Percentiles rank a stretch among this genome's conserved stretches.
phyloP scores from a whole-genome alignment of 768 basidiomycete species.

The Pleurotus sapidus region DNA sequence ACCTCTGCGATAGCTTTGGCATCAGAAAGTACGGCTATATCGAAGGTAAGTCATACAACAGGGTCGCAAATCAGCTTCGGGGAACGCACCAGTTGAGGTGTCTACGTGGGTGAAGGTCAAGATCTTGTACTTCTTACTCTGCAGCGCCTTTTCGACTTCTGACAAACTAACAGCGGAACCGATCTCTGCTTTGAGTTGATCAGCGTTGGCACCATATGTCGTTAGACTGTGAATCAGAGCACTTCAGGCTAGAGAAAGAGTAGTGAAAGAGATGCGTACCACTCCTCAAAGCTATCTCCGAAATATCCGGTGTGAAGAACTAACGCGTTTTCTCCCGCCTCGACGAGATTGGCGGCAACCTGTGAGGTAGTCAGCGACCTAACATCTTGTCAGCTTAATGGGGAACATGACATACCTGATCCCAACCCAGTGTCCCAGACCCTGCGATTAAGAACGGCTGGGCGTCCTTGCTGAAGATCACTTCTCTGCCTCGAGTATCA shows the following conservation, averaged over 20 bases:
- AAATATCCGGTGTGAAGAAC: constrained; percentile 94
- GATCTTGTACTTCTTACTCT: constrained; percentile 80
- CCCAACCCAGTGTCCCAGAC: constrained; percentile 96
- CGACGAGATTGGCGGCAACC: constrained; percentile 91
- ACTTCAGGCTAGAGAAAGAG: background rate
- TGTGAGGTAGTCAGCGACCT: constrained; percentile 23
- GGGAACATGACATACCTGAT: constrained; percentile 54
- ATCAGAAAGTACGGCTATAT: constrained; percentile 77
- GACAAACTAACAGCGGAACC: constrained; percentile 67
- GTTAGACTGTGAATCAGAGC: constrained; percentile 50
- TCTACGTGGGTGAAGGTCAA: constrained; percentile 96
- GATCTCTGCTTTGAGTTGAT: constrained; percentile 78
- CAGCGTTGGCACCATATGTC: constrained; percentile 86
- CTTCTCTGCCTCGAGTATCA: constrained; percentile 44
- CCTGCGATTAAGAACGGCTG: constrained; percentile 96
- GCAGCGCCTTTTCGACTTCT: constrained; percentile 67
- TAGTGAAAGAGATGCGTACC: constrained; percentile 40
- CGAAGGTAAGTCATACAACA: background rate
- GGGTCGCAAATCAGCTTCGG: background rate
- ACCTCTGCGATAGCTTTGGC: constrained; percentile 72
- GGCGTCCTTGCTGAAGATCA: constrained; percentile 72
- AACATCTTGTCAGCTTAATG: background rate
- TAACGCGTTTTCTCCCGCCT: constrained; percentile 72
- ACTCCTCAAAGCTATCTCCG: constrained; percentile 86
- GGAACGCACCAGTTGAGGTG: constrained; percentile 69